Base-by-base conservation (phyloP, 805 yeast genomes). In the Yamadazyma paraphyllophila region DNA sequence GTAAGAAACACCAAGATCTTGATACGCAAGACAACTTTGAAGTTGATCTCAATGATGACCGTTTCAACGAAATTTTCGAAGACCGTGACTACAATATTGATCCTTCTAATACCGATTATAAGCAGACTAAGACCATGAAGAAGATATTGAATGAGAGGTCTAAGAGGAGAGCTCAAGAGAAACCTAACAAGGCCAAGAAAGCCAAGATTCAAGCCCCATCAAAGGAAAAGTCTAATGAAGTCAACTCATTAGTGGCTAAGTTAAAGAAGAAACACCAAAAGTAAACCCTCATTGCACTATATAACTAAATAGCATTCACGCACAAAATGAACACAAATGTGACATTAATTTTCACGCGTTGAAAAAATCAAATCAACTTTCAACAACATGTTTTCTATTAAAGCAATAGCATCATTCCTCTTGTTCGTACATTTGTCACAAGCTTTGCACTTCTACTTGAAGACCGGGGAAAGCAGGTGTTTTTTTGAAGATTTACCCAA, bases 31-130 rank as follows among this genome's bases (percentile, higher is more conserved):
- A 71, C 39, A 68, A 64, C 25, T 83, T 87, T 64, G 72, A 77
- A 53, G 78, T 90, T 36, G 90, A 88, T 57, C 78, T 88, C 58
- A 71, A 73, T 35, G 99, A 94, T 73, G 82, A 85, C 12, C 83
- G 99, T 69, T 94, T 94, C 73, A 76, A 76, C 56, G 97, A 87
- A 61, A 80, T 88, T 77, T 90, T 90, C 62, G 92, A 89, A 57
- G 83, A 81, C 50, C 96, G 88, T 51, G 94, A 85, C 50, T 94
- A 81, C 66, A 97, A 97, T 10, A 90, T 95, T 61, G 99, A 95
- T 66, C 96, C 97, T 16, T 83, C 95, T 15, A 82, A 77, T 59
- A 86, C 95, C n/a, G 96, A 88, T 62, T 92, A 80, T 74, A 90
- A 87, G 69, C 81, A 84, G 65, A 91, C 98, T 1, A 71, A 80